These are phyloP conservation scores for Tuber microsphaerosporum DNA, from an alignment of 495 filamentous ascomycete genomes.

Conservation along the genomic window DNA sequence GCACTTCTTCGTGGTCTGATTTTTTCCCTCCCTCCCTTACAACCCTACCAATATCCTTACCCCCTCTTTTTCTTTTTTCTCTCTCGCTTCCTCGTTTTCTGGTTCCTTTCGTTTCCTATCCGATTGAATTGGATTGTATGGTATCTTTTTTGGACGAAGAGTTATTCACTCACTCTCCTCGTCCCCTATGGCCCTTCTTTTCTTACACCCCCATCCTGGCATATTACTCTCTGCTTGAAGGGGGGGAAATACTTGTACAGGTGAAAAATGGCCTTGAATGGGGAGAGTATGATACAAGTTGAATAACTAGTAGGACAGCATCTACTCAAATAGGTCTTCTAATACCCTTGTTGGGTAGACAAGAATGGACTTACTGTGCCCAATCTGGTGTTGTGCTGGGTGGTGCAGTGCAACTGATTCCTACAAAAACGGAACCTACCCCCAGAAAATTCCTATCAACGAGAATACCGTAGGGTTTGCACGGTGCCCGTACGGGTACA, in stretches of 20 bases:
- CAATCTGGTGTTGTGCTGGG: not conserved
- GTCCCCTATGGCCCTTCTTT: not conserved
- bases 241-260: not conserved
- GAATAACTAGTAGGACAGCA: not conserved
- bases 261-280: not conserved
- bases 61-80: not conserved
- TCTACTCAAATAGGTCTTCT: not conserved
- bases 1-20: conserved; percentile 34
- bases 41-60: not conserved
- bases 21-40: conserved; percentile 13
- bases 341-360: not conserved
- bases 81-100: not conserved
- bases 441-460: not conserved
- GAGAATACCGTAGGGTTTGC: not conserved
- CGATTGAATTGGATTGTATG: not conserved
- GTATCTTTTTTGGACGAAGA: not conserved
- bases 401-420: not conserved
- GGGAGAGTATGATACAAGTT: not conserved
- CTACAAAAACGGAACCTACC: not conserved
- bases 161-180: not conserved
- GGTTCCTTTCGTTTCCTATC: not conserved
- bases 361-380: not conserved
- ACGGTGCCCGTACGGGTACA: not conserved
- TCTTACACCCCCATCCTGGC: not conserved
- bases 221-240: not conserved